Percentiles rank a stretch among this genome's conserved stretches.
Evolutionary conservation across 116 monocot genomes (phyloP).

Genomic region (Dioscorea cayenensis): DNA sequence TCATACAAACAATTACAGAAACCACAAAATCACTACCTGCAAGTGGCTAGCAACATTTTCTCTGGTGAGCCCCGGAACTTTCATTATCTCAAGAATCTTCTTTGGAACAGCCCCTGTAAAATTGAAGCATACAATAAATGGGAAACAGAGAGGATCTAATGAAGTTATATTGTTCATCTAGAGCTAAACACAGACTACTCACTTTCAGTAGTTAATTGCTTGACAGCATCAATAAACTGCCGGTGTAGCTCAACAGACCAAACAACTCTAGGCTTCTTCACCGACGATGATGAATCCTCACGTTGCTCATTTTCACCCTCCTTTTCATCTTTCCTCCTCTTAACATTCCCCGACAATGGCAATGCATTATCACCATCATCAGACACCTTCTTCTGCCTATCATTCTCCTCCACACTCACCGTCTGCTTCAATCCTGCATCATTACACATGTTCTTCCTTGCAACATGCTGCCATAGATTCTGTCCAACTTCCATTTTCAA

Average conservation of each 20-base stretch:
- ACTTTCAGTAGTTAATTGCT: constrained; percentile 14
- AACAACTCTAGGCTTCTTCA: constrained; percentile 16
- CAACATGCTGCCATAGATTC: constrained; percentile 18
- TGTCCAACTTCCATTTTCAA: constrained; percentile 10
- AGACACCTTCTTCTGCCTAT: constrained; percentile 4
- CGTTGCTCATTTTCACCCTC: constrained; percentile 13
- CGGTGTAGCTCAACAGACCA: constrained; percentile 15
- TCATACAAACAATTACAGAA: too few species aligned
- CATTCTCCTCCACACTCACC: constrained; percentile 4
- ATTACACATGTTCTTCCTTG: constrained; percentile 6
- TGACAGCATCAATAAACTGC: constrained; percentile 12
- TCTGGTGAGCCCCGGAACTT: constrained; percentile 14
- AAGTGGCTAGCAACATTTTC: constrained; percentile 18
- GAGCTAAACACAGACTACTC: background rate
- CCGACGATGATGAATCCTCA: constrained; percentile 6
- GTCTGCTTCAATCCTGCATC: background rate
- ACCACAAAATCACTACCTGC: background rate
- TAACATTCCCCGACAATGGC: constrained; percentile 9
- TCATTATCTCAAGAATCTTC: constrained; percentile 18
- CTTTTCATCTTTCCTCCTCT: constrained; percentile 14
- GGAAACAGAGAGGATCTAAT: background rate
- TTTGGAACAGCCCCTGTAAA: constrained; percentile 15
- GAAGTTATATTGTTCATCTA: background rate
- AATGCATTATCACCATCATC: constrained; percentile 7
- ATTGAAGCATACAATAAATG: background rate